These are phyloP conservation scores for Thielaviopsis euricoi DNA, from an alignment of 2,329 filamentous ascomycete species.

Conservation along the genomic window DNA sequence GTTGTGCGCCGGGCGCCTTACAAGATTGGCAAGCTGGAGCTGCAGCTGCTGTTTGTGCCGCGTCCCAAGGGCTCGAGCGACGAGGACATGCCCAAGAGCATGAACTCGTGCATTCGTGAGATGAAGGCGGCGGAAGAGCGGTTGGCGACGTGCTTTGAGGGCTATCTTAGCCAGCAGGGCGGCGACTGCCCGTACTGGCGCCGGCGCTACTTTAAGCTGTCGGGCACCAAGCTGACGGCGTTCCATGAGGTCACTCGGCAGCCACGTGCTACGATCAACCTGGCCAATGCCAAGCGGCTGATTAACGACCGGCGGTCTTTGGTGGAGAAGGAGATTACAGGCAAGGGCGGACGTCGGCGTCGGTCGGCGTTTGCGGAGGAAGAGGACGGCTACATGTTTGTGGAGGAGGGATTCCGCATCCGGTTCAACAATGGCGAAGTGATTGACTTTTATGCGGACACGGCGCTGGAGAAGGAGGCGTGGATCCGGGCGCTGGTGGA, in stretches of 20 bases:
- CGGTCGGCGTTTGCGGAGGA: constrained; percentile 95
- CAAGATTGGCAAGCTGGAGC: constrained; percentile 82
- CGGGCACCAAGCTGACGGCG: constrained; percentile 79
- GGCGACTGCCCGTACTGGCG: constrained; percentile 99
- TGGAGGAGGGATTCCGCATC: constrained; percentile 97
- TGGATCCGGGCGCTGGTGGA: constrained; percentile 88
- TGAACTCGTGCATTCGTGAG: constrained; percentile 90
- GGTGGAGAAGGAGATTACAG: constrained; percentile 66
- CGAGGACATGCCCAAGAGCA: constrained; percentile 98
- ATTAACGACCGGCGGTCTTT: constrained; percentile 82
- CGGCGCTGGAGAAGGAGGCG: constrained; percentile 67
- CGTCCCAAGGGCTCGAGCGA: constrained; percentile 74
- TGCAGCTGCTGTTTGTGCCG: constrained; percentile 89
- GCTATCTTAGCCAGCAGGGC: constrained; percentile 85
- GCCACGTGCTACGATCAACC: constrained; percentile 89
- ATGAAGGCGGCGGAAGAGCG: constrained; percentile 79
- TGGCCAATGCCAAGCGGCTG: constrained; percentile 78
- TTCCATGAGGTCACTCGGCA: constrained; percentile 93
- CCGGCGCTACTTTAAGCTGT: constrained; percentile 88
- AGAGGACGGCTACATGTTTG: constrained; percentile 98
- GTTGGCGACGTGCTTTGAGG: constrained; percentile 65
- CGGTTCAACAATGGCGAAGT: constrained; percentile 96
- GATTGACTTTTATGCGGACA: constrained; percentile 97
- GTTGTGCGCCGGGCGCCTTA: constrained; percentile 82
- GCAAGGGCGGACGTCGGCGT: constrained; percentile 61